Base-by-base conservation (phyloP, 1,284 basidiomycete species). In the Rhodotorula sp. region DNA sequence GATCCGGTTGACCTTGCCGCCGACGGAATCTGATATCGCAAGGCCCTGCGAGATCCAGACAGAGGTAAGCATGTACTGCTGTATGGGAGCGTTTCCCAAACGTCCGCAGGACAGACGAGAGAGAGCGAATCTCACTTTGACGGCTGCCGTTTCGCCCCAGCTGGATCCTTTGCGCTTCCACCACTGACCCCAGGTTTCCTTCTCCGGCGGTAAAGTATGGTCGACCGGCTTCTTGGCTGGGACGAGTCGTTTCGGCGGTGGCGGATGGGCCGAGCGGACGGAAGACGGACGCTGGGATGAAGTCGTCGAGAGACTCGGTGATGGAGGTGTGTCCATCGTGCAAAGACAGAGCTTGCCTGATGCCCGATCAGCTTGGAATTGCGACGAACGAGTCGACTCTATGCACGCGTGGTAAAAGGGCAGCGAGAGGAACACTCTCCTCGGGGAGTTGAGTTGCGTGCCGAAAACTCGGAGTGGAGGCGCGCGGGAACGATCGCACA, bases 171-270 rank as follows among this genome's bases (percentile, higher is more conserved):
- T 69, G 10, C 70, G 51, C 49, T 74, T 74, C 26, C 47, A 62
- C 65, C 69, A 69, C 5, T 46, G 58, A 4, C 61, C 59, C 70
- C 70, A 76, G 2, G 64, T 56, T 58, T 74, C 72, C 34, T 74
- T 70, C 56, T 59, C 62, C 2, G 64, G 64, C 23, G 68, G 62
- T 2, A 62, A 23, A 0, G 58, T 43, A 2, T n/a, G 29, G 54
- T 64, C 63, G 43, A 57, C 63, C 16, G 63, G 65, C 47, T 49
- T 67, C 51, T 23, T 48, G 23, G 21, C 58, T 10, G 46, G 51
- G 18, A 70, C 60, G 29, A 65, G 43, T 15, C 71, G 71, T 16
- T 61, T 67, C 10, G 71, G 72, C 29, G 72, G 72, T 1, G 72
- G 66, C 23, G 72, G 72, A 39, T 67, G 68, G 26, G 68, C 6